phyloP scores from a whole-genome alignment of 306 rosid genomes.

The Arachis stenosperma region DNA sequence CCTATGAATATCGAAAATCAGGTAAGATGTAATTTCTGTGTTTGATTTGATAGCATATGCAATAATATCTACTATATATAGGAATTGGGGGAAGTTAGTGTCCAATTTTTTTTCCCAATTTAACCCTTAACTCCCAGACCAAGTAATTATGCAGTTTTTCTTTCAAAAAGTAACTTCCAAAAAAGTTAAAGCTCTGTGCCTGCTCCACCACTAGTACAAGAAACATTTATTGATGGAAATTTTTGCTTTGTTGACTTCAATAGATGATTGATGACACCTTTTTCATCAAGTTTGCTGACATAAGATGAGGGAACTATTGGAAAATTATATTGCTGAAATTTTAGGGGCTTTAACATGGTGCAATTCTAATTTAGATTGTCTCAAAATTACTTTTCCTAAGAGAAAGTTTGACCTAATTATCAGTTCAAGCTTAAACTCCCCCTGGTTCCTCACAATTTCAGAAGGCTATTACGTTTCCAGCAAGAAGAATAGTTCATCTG shows the following conservation, averaged over 20 bases:
- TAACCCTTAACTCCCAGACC: too few species aligned
- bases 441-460: conserved; percentile 5
- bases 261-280: not conserved
- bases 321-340: not conserved
- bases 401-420: conserved; percentile 4
- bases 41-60: not conserved
- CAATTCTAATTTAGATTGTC: conserved; percentile 17
- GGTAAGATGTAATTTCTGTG: conserved; percentile 51
- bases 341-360: conserved; percentile 4
- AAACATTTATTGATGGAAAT: not conserved
- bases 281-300: conserved; percentile 10
- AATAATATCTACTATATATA: conserved; percentile 6
- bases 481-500: conserved; percentile 24
- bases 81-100: not conserved
- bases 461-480: conserved; percentile 1
- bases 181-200: too few species aligned
- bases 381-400: conserved; percentile 11
- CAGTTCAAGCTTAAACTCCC: conserved; percentile 6
- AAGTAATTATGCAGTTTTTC: too few species aligned
- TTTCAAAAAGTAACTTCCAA: too few species aligned
- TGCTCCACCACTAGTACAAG: not conserved
- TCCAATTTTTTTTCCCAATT: not conserved
- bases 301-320: not conserved
- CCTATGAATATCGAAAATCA: conserved; percentile 71
- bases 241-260: too few species aligned